Percentiles rank a stretch among this genome's conserved stretches.
Evolutionary conservation across 306 rosid species (phyloP).

Genomic region (Datisca glomerata): DNA sequence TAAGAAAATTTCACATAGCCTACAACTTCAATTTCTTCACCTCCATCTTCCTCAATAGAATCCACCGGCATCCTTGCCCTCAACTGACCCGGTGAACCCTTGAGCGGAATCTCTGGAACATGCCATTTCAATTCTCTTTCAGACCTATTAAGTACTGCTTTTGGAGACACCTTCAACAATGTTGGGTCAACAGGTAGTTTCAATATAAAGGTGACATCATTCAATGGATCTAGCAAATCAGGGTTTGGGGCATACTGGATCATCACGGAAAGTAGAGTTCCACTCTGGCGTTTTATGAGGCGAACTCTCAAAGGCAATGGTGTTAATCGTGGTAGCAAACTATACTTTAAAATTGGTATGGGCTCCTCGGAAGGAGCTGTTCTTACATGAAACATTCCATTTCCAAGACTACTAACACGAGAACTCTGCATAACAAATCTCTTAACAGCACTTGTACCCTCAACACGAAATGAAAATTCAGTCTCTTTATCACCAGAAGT

Average conservation of each 20-base stretch:
- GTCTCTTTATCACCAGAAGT: constrained; percentile 73
- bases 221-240: constrained; percentile 62
- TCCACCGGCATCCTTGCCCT: constrained; percentile 85
- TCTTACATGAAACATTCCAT: constrained; percentile 83
- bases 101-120: constrained; percentile 63
- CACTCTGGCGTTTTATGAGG: constrained; percentile 69
- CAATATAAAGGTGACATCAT: constrained; percentile 58
- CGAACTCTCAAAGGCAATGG: constrained; percentile 92
- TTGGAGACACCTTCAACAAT: constrained; percentile 83
- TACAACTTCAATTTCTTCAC: constrained; percentile 63
- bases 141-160: constrained; percentile 71
- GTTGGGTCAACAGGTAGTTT: constrained; percentile 82
- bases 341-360: constrained; percentile 69
- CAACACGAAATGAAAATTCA: constrained; percentile 80
- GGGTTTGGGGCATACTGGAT: constrained; percentile 76
- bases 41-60: constrained; percentile 40
- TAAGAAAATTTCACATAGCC: constrained; percentile 64
- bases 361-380: constrained; percentile 65
- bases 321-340: constrained; percentile 63
- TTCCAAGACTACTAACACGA: constrained; percentile 68
- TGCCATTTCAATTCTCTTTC: constrained; percentile 83
- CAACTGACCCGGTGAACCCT: constrained; percentile 69
- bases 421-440: constrained; percentile 76
- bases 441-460: constrained; percentile 60
- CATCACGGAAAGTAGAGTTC: constrained; percentile 84